Evolutionary conservation across 345 rosid species (phyloP).

Genomic region (Clausena lansium): DNA sequence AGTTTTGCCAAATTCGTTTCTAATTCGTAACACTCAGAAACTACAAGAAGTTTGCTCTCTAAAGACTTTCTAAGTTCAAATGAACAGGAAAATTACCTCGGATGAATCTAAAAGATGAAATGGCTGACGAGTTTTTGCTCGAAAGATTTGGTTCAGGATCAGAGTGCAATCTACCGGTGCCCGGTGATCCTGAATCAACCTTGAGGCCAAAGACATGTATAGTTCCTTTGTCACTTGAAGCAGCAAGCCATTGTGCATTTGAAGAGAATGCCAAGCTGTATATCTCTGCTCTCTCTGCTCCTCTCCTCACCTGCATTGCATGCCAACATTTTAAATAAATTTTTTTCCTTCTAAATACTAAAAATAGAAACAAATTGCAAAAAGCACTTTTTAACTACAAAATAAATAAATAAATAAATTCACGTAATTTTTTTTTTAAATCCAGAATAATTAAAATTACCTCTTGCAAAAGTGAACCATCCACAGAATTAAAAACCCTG

Average conservation of each 20-base stretch:
- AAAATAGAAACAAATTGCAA: too few species aligned
- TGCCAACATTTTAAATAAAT: neutral
- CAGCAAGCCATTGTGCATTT: constrained; percentile 51
- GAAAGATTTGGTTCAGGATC: constrained; percentile 20
- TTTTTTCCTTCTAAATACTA: neutral
- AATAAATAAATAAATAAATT: neutral
- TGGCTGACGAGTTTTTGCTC: constrained; percentile 20
- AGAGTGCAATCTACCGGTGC: constrained; percentile 18
- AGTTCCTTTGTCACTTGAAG: constrained; percentile 61
- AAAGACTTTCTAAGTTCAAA: neutral
- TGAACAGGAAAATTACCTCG: constrained; percentile 31
- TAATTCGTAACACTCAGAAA: neutral
- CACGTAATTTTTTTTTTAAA: too few species aligned
- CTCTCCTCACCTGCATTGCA: constrained; percentile 46
- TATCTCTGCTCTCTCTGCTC: constrained; percentile 64
- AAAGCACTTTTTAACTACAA: too few species aligned
- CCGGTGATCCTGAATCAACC: constrained; percentile 29
- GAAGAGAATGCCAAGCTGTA: constrained; percentile 56
- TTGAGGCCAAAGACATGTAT: constrained; percentile 56
- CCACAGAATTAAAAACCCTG: constrained; percentile 44
- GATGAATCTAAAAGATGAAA: constrained; percentile 46
- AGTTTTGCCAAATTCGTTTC: neutral
- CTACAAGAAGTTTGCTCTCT: neutral
- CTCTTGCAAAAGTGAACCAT: constrained; percentile 47
- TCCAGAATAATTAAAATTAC: constrained; percentile 18